phyloP scores from a whole-genome alignment of 176 grass and related monocot genomes.

The Carex cristatella region DNA sequence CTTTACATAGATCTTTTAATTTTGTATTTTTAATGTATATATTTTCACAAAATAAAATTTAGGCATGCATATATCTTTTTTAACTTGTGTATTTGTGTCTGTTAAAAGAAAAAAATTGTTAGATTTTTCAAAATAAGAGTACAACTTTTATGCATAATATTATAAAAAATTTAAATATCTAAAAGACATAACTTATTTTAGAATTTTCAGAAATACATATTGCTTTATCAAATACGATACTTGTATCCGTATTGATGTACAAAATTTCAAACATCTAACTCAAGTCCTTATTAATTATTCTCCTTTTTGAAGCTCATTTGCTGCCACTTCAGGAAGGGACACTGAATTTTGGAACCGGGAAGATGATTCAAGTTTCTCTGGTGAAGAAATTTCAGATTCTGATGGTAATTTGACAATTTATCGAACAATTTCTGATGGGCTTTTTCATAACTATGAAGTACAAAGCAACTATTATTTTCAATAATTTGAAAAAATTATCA shows the following conservation, averaged over 20 bases:
- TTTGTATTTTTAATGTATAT: not conserved
- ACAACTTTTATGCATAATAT: not conserved
- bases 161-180: not conserved
- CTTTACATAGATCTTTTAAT: not conserved
- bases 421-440: not conserved
- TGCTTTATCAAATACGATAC: not conserved
- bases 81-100: not conserved
- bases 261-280: not conserved
- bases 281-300: conserved; percentile 2
- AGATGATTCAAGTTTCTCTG: conserved; percentile 60
- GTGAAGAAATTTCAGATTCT: conserved; percentile 84
- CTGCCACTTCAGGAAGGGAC: conserved; percentile 31
- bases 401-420: conserved; percentile 47
- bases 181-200: not conserved
- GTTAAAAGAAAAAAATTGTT: not conserved
- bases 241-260: not conserved
- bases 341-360: conserved; percentile 87
- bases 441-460: not conserved
- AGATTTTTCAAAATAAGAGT: not conserved
- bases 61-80: not conserved
- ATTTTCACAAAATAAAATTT: not conserved
- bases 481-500: conserved; percentile 15
- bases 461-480: not conserved
- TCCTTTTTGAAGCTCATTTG: conserved; percentile 46
- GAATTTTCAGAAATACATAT: not conserved